Evolutionary conservation across 352 stramenopile species (phyloP), one percentile per base, ranked within the genome.

Genomic region (Aphanomyces stellatus): DNA sequence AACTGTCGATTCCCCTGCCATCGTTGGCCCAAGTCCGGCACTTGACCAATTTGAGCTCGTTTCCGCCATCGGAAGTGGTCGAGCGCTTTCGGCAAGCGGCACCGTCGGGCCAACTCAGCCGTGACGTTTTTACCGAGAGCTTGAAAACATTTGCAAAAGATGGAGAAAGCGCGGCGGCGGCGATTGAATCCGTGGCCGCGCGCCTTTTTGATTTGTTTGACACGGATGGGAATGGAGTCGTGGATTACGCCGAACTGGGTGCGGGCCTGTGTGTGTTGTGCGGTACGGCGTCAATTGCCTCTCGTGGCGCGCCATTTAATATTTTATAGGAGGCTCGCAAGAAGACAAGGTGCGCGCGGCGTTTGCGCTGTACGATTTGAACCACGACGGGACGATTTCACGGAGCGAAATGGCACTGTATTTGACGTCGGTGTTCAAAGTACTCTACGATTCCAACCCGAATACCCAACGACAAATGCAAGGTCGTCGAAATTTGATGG

Each of bases 1-100:
- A 8, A 49, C 11, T n/a, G 43, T 33, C n/a, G 37, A 33, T 64
- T 19, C 30, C 56, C 17, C 35, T 83, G 84, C 70, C 91, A 10
- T 90, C 78, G 10, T 62, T 93, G 13, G 80, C 78, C 33, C 82
- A 96, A 49, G 81, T 96, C 55, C 77, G 80, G 10, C 80, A 80
- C 11, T 66, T 96, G 25, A 94, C 87, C 10, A 93, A 90, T 43
- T 69, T 93, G 5, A 73, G 76, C 1, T 77, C 82, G 24, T 92
- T 82, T 51, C 81, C 82, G 19, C 77, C 80, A 2, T 74, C 78
- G n/a, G 81, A 93, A 60, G 81, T 93, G 3, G 72, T 93, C 24
- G 83, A 91, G n/a, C 82, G 74, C 8, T 93, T 95, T 68, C 53
- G 68, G n/a, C 35, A 53, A 15, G 56, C 56, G 15, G 56, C 56